Percentiles rank a stretch among this genome's conserved stretches.
These are phyloP conservation scores for Persicaria tinctoria DNA, from an alignment of 148 eudicot genomes.

Conservation along the genomic window DNA sequence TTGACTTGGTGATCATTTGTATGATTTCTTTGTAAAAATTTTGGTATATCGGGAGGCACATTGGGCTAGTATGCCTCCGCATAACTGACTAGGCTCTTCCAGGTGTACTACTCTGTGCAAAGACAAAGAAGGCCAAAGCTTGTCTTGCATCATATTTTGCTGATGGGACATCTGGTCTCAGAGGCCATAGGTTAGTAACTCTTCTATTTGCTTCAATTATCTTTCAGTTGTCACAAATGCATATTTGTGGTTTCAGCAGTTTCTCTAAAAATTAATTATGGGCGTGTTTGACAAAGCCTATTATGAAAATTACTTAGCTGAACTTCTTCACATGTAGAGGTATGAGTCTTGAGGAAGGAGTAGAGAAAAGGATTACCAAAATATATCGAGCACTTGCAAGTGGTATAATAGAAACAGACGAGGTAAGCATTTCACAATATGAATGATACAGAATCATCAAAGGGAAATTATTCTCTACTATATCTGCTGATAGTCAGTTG, in stretches of 20 bases:
- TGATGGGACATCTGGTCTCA: conserved; percentile 66
- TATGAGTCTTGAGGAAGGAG: conserved; percentile 17
- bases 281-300: neutral
- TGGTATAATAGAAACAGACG: conserved; percentile 55
- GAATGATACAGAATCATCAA: conserved; percentile 2
- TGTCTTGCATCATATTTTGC: conserved; percentile 74
- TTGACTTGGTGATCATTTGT: neutral
- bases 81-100: conserved; percentile 14
- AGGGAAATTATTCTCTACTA: neutral
- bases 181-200: conserved; percentile 41
- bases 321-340: conserved; percentile 24
- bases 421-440: conserved; percentile 33
- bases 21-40: neutral
- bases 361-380: conserved; percentile 54
- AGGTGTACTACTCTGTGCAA: conserved; percentile 96
- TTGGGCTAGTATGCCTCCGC: conserved; percentile 7
- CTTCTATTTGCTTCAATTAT: neutral
- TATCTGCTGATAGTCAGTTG: neutral
- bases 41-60: neutral
- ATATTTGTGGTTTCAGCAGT: neutral
- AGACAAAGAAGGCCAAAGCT: conserved; percentile 75
- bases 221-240: neutral
- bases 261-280: neutral
- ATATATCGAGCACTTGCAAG: conserved; percentile 68
- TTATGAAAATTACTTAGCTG: neutral